Percentiles rank a stretch among this genome's conserved stretches.
Evolutionary conservation across 352 stramenopile species (phyloP).

Genomic region (Pythium myriotylum): DNA sequence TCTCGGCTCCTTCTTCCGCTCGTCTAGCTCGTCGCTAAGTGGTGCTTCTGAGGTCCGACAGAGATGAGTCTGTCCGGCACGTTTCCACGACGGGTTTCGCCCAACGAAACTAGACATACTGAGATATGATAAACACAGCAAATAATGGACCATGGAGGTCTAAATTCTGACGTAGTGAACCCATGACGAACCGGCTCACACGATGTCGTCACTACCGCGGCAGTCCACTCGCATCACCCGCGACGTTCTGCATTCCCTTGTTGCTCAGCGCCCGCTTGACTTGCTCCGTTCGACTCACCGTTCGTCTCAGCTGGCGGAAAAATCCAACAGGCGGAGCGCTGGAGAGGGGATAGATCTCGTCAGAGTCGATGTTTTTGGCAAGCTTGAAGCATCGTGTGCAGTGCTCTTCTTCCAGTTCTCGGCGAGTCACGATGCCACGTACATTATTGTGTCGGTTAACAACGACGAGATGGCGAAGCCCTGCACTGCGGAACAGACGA

Average conservation of each 20-base stretch:
- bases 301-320: conserved; percentile 63
- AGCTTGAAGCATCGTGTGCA: conserved; percentile 78
- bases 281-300: conserved; percentile 69
- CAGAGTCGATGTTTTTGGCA: conserved; percentile 68
- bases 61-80: not conserved
- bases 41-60: not conserved
- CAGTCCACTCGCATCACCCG: not conserved
- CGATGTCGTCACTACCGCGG: conserved; percentile 14
- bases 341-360: conserved; percentile 75
- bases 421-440: conserved; percentile 85
- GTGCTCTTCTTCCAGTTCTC: conserved; percentile 83
- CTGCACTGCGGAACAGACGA: conserved; percentile 95
- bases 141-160: not conserved
- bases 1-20: not conserved
- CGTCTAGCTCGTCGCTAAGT: not conserved
- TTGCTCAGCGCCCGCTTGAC: conserved; percentile 74
- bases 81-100: not conserved
- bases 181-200: not conserved
- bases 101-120: not conserved
- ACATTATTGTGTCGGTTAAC: conserved; percentile 94
- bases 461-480: conserved; percentile 94
- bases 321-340: conserved; percentile 55
- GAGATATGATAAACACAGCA: not conserved
- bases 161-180: not conserved
- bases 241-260: conserved; percentile 13